Evolutionary conservation across 169 alveolate species (phyloP), one percentile per base, ranked within the genome.

Genomic region (Plasmodium gallinaceum): DNA sequence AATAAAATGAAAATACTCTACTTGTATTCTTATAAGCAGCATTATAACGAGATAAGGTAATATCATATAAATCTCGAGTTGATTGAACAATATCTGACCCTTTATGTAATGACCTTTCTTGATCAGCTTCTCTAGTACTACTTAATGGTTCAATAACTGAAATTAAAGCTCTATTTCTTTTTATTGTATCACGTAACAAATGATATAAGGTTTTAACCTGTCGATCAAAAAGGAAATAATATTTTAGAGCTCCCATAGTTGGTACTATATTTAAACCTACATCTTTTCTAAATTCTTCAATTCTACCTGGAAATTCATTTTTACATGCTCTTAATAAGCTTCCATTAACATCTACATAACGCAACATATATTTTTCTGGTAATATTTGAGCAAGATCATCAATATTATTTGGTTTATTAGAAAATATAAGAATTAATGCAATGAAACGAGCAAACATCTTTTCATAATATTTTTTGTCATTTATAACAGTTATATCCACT

Each of bases 171-270:
- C 24, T 32, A 60, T 26, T 42, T 66, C 75, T 43, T 75, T 45
- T 46, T 45, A 39, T 54, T 76, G 39, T 22, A 62, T 64, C 88
- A 48, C 37, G 32, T 3, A 65, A 9, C 7, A 76, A 61, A 16
- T 24, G 45, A 1, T 43, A 32, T 46, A 65, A 43, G 7, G 88
- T 76, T 20, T 24, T 10, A 4, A 64, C 54, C 14, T 14, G 10
- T 3, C 76, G 18, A 54, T 76, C 20, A 76, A 62, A 76, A 0
- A 60, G 66, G 20, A 45, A 62, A 64, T 76, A 64, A 65, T 76
- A 76, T 76, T 62, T 76, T 64, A 32, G 68, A 46, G 45, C 46
- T 46, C 76, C 76, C 22, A 2, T 20, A 32, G n/a, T 4, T 20
- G 43, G 6, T 10, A 16, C 9, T 16, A 22, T 24, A 61, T 62